A percentile compares a stretch with the other conserved stretches of the same genome.
These are phyloP conservation scores for Entonaema liquescens DNA, from an alignment of 495 filamentous ascomycete species.

Conservation along the genomic window DNA sequence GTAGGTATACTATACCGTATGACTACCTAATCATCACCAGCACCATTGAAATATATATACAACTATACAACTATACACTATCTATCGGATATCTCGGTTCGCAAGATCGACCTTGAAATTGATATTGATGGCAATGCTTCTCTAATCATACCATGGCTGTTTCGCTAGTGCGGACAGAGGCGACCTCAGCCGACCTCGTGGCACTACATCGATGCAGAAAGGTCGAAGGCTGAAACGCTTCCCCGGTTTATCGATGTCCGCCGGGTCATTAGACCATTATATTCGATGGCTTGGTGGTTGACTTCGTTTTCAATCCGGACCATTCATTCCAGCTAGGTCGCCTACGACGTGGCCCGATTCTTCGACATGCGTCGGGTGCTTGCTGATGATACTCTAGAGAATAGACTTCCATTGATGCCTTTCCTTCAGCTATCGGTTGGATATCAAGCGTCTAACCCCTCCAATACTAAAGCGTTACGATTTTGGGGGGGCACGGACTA, in stretches of 20 bases:
- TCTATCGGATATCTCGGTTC: conserved; percentile 30
- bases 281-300: conserved; percentile 7
- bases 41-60: too few species aligned
- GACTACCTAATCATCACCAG: neutral
- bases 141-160: conserved; percentile 26
- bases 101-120: conserved; percentile 27
- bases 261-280: conserved; percentile 31
- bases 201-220: conserved; percentile 33
- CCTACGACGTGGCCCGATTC: conserved; percentile 25
- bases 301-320: conserved; percentile 20
- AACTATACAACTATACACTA: too few species aligned
- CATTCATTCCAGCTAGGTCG: conserved; percentile 19
- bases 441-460: conserved; percentile 20
- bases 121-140: conserved; percentile 15
- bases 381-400: conserved; percentile 22
- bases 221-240: conserved; percentile 37
- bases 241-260: conserved; percentile 17
- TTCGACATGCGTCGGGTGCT: conserved; percentile 38
- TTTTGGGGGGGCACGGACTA: neutral
- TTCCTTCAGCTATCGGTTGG: conserved; percentile 29
- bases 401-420: conserved; percentile 8
- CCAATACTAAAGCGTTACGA: conserved; percentile 10
- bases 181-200: conserved; percentile 40
- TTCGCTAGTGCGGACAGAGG: conserved; percentile 34
- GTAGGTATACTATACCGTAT: too few species aligned